Percentiles rank a stretch among this genome's conserved stretches.
phyloP scores from a whole-genome alignment of 2,329 filamentous ascomycete species.

The Periconia digitata region DNA sequence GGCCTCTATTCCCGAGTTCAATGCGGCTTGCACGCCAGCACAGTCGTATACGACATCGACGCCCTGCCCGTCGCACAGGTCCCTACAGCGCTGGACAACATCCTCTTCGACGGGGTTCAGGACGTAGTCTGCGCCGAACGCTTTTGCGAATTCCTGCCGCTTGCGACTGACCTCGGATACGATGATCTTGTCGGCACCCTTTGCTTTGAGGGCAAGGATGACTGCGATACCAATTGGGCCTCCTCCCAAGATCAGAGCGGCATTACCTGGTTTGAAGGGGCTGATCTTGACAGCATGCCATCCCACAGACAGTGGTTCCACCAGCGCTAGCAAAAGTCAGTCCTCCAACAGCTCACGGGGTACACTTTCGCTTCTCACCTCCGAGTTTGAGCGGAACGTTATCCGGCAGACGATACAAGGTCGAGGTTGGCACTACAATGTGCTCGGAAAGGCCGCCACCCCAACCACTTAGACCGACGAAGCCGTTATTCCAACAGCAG shows the following conservation, averaged over 20 bases:
- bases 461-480: constrained; percentile 56
- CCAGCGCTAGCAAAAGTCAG: constrained; percentile 42
- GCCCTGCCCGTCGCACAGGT: constrained; percentile 49
- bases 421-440: constrained; percentile 52
- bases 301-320: constrained; percentile 58
- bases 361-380: constrained; percentile 23
- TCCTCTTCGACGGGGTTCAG: constrained; percentile 55
- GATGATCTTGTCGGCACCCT: constrained; percentile 53
- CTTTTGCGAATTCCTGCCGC: constrained; percentile 52
- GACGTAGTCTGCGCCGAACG: constrained; percentile 56
- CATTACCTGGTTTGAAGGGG: constrained; percentile 50
- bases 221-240: constrained; percentile 37
- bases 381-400: constrained; percentile 55
- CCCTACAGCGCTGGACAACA: constrained; percentile 46
- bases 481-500: constrained; percentile 58
- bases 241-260: constrained; percentile 53
- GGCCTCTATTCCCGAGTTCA: constrained; percentile 53
- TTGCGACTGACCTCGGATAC: constrained; percentile 54
- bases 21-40: constrained; percentile 55
- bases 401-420: constrained; percentile 52
- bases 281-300: constrained; percentile 59
- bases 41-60: constrained; percentile 56
- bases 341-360: neutral
- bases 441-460: constrained; percentile 57
- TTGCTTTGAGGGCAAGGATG: constrained; percentile 49